Conservation (phyloP, 192 early-diverging fungal genomes). For the Coemansia sp. region DNA sequence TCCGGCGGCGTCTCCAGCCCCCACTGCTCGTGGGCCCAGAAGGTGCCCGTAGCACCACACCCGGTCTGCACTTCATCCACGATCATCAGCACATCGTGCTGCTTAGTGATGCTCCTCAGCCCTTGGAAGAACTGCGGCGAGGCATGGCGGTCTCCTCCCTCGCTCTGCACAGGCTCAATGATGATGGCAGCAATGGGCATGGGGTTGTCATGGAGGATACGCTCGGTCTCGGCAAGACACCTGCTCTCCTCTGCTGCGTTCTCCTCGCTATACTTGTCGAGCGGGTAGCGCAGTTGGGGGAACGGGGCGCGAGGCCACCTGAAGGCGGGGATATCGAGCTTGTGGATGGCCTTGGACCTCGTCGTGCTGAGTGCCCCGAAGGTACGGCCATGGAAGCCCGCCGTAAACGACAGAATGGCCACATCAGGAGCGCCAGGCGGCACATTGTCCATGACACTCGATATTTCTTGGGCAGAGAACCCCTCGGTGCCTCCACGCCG, state of each 20-base stretch:
- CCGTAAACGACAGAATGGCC: slow-evolving; percentile 67
- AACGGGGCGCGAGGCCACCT: slow-evolving; percentile 67
- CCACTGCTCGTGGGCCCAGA: slow-evolving; percentile 84
- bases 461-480: slow-evolving; percentile 49
- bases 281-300: slow-evolving; percentile 69
- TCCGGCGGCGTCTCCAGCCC: slow-evolving; percentile 66
- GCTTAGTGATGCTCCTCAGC: slow-evolving; percentile 61
- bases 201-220: slow-evolving; percentile 53
- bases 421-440: slow-evolving; percentile 68
- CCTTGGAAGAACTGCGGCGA: slow-evolving; percentile 69
- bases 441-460: slow-evolving; percentile 67
- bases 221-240: slow-evolving; percentile 60
- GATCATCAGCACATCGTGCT: slow-evolving; percentile 67
- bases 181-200: slow-evolving; percentile 68
- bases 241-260: slow-evolving; percentile 65
- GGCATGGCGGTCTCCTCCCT: slow-evolving; percentile 72
- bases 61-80: slow-evolving; percentile 85
- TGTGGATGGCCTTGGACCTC: slow-evolving; percentile 72
- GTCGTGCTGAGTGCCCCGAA: slow-evolving; percentile 74
- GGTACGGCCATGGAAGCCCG: slow-evolving; percentile 70
- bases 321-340: slow-evolving; percentile 78
- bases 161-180: slow-evolving; percentile 75
- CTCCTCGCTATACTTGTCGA: slow-evolving; percentile 62
- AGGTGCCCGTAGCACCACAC: slow-evolving; percentile 71
- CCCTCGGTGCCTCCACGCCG: slow-evolving; percentile 45